These are phyloP conservation scores for Fusarium scirpi DNA, from an alignment of 2,329 filamentous ascomycete genomes.

Conservation along the genomic window DNA sequence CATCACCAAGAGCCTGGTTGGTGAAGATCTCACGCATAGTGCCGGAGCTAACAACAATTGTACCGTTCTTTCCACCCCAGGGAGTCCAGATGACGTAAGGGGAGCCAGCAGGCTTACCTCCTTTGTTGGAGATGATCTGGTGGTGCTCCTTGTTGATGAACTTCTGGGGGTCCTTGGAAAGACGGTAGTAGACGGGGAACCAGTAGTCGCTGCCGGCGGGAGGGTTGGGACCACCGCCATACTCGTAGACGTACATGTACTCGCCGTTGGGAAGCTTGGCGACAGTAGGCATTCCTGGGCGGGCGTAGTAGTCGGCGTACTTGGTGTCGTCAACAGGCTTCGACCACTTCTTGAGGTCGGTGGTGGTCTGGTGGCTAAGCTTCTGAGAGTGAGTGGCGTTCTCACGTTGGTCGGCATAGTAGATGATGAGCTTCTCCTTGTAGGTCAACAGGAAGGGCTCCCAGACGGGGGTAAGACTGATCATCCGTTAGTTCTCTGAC, in stretches of 20 bases:
- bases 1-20: constrained; percentile 56
- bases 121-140: constrained; percentile 51
- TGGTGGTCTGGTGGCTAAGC: constrained; percentile 72
- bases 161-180: constrained; percentile 54
- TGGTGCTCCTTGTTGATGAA: constrained; percentile 51
- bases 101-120: constrained; percentile 53
- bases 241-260: constrained; percentile 73
- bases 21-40: constrained; percentile 55
- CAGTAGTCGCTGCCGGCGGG: constrained; percentile 49
- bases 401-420: constrained; percentile 79
- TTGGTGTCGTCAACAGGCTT: constrained; percentile 68
- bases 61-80: constrained; percentile 59
- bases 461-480: constrained; percentile 71
- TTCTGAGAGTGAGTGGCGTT: constrained; percentile 72
- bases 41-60: constrained; percentile 57
- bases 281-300: constrained; percentile 77
- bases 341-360: constrained; percentile 71
- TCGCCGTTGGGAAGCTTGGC: constrained; percentile 66
- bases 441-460: constrained; percentile 60
- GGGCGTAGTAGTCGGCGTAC: constrained; percentile 70
- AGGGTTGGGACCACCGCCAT: constrained; percentile 58
- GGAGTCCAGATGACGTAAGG: constrained; percentile 60
- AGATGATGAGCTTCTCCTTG: constrained; percentile 70
- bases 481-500: neutral
- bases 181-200: constrained; percentile 61